These are phyloP conservation scores for Diaporthe amygdali DNA, from an alignment of 2,329 filamentous ascomycete species.

Conservation along the genomic window DNA sequence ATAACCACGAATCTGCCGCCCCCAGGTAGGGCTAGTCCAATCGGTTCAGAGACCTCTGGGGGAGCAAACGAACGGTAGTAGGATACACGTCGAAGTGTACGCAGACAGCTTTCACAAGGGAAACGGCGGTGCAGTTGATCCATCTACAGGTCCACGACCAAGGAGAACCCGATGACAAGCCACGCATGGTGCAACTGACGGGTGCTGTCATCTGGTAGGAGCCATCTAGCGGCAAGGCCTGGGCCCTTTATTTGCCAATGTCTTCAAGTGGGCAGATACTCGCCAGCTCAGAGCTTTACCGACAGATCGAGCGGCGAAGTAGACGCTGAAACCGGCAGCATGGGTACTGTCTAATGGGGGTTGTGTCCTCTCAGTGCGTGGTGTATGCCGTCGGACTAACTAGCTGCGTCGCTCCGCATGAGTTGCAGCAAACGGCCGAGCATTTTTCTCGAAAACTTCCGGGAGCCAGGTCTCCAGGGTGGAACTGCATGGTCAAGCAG, in stretches of 20 bases:
- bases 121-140: background rate
- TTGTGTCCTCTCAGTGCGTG: background rate
- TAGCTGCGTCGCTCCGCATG: background rate
- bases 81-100: background rate
- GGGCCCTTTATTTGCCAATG: background rate
- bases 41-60: conserved; percentile 1
- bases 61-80: background rate
- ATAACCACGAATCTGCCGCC: conserved; percentile 10
- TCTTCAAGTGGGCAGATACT: background rate
- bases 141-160: background rate
- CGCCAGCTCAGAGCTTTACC: background rate
- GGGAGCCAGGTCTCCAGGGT: background rate
- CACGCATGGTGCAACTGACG: conserved; percentile 2
- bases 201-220: conserved; percentile 1
- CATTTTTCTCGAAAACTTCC: background rate
- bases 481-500: background rate
- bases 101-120: background rate
- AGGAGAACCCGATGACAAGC: background rate
- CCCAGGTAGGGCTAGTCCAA: background rate
- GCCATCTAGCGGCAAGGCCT: background rate
- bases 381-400: background rate
- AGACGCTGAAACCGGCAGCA: background rate
- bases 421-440: background rate
- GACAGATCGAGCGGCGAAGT: background rate
- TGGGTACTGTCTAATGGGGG: background rate